Base-by-base conservation (phyloP, 345 rosid genomes). In the Erysimum cheiranthoides region DNA sequence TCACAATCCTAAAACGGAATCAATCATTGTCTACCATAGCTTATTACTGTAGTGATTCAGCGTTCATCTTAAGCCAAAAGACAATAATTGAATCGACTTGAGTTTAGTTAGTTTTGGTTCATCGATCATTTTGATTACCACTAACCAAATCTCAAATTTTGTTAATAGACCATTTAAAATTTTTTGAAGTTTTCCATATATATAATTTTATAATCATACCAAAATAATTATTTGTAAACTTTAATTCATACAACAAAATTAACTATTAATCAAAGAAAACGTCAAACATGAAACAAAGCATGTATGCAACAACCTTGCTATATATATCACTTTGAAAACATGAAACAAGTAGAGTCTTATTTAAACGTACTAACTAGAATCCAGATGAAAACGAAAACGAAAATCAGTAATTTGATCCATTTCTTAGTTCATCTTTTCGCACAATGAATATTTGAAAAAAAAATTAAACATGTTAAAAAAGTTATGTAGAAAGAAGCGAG, bases 11-110 rank as follows among this genome's bases (percentile, higher is more conserved):
- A 21, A 35, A 78, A 54, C 36, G 51, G 51, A 66, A 61, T 50
- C 68, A 71, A 49, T 78, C 47, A 49, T 39, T 57, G 34, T 68
- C 69, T 38, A 52, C 49, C 35, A 35, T 35, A 52, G 28, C 58
- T 27, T 66, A 17, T 2, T 31, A 47, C 57, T 47, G n/a, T 36
- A 30, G 17, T 51, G 39, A 43, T 52, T 53, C 16, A 54, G 56
- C 60, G 13, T 70, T 63, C 45, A 21, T 13, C 43, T 30, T 51
- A 68, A 60, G 74, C 42, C 30, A 50, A 27, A 56, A 50, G 1
- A 21, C 25, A 21, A 28, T 5, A 46, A 46, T 12, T 5, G 1
- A 45, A 17, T 38, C 28, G 45, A 58, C 16, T 39, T 21, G 25
- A 50, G 17, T 67, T 31, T 11, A 5, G 7, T 31, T 11, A 5